These are phyloP conservation scores for Bothriochloa decipiens DNA, from an alignment of 176 grass and related monocot genomes.

Conservation along the genomic window DNA sequence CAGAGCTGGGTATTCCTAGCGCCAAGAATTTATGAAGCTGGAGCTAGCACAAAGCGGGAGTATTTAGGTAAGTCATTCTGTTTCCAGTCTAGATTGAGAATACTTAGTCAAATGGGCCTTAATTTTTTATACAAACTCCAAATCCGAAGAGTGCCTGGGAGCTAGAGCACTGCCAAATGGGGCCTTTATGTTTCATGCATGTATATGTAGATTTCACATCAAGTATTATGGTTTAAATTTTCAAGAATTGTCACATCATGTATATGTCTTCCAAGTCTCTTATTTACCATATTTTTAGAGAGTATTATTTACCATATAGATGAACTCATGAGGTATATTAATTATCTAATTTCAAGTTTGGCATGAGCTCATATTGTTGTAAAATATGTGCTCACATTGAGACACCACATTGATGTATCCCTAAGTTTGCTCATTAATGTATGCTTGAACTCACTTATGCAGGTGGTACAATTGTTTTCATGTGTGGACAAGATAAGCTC, in stretches of 20 bases:
- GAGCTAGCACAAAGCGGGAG: not conserved
- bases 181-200: constrained; percentile 7
- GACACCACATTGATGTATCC: not conserved
- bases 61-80: not conserved
- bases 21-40: not conserved
- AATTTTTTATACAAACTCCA: not conserved
- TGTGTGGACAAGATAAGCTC: constrained; percentile 96
- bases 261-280: constrained; percentile 29
- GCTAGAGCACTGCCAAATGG: not conserved
- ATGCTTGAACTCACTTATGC: constrained; percentile 41
- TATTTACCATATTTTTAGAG: not conserved
- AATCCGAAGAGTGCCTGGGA: not conserved
- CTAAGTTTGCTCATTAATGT: not conserved
- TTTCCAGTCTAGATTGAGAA: not conserved
- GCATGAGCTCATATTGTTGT: not conserved
- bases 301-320: not conserved
- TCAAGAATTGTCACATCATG: not conserved
- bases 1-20: not conserved
- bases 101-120: not conserved
- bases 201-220: not conserved
- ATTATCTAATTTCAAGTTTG: constrained; percentile 18
- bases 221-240: not conserved
- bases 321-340: constrained; percentile 6
- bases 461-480: constrained; percentile 92
- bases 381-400: constrained; percentile 4